Conservation (phyloP, 164 flowering plant genomes). For the Vitis vinifera region ASM3070453v1 NC_081815.1:2992501-2993000, state of each 20-base stretch:
- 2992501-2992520: too few species aligned
- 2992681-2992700: constrained; percentile 92
- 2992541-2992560: too few species aligned
- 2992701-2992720: constrained; percentile 87
- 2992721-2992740: constrained; percentile 55
- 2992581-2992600: neutral
- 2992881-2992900: neutral
- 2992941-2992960: neutral
- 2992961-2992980: neutral
- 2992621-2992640: constrained; percentile 69
- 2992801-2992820: neutral
- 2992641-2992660: constrained; percentile 47
- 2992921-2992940: neutral
- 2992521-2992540: too few species aligned
- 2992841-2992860: neutral
- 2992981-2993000: neutral
- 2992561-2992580: too few species aligned
- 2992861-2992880: neutral
- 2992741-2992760: neutral
- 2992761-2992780: too few species aligned
- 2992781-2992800: neutral
- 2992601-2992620: constrained; percentile 59
- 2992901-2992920: neutral
- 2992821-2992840: neutral
- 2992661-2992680: constrained; percentile 92